These are phyloP conservation scores for Leishmania tarentolae DNA, from an alignment of 208 protist species.

Conservation along the genomic window DNA sequence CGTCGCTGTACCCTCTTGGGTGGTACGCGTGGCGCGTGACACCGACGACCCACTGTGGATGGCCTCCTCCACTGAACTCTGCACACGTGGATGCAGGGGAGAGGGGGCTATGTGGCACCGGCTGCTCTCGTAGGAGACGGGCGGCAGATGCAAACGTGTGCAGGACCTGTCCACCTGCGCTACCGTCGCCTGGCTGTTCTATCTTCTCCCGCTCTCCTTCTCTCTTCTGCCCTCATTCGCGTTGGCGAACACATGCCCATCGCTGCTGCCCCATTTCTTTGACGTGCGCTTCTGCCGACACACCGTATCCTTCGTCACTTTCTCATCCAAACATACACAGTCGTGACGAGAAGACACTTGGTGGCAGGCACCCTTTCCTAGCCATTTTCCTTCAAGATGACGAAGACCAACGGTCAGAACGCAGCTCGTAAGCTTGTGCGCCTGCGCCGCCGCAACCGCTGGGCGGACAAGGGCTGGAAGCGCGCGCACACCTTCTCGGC, in stretches of 20 bases:
- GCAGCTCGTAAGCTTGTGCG: slow-evolving; percentile 97
- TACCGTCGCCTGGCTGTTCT: not conserved
- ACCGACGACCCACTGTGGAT: too few species aligned
- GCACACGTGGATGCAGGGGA: not conserved
- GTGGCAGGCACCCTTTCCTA: not conserved
- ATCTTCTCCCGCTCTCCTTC: not conserved
- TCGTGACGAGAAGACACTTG: not conserved
- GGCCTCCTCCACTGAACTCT: not conserved
- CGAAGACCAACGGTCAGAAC: slow-evolving; percentile 98
- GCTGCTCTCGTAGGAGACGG: not conserved
- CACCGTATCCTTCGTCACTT: not conserved
- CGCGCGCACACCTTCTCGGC: slow-evolving; percentile 95
- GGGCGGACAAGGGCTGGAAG: slow-evolving; percentile 99
- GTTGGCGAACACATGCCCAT: not conserved
- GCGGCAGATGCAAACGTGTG: not conserved
- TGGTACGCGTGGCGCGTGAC: too few species aligned
- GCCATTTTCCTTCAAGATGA: slow-evolving; percentile 38
- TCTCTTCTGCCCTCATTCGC: not conserved
- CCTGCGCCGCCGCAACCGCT: slow-evolving; percentile 94
- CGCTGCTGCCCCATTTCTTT: not conserved
- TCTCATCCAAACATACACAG: not conserved
- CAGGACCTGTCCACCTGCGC: not conserved
- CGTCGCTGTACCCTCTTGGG: too few species aligned
- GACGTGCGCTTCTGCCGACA: not conserved
- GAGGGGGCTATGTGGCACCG: not conserved